A percentile compares a stretch with the other conserved stretches of the same genome.
These are phyloP conservation scores for Aspergillus sp. DNA, from an alignment of 2,329 filamentous ascomycete species.

Conservation along the genomic window DNA sequence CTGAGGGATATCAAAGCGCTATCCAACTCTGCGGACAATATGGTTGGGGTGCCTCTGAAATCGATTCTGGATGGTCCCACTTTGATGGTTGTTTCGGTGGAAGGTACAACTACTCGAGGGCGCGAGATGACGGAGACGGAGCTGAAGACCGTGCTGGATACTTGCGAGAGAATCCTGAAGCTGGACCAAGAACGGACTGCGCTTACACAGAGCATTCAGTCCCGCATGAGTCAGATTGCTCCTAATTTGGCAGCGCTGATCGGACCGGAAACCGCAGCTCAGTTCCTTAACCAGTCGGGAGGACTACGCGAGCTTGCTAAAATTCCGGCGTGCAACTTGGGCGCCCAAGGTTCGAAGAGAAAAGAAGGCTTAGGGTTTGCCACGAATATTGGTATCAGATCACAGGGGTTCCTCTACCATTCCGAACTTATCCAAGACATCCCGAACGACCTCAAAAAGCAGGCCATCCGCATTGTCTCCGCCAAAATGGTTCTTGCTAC, in stretches of 20 bases:
- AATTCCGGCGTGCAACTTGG: constrained; percentile 88
- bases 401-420: constrained; percentile 91
- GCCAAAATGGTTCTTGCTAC: constrained; percentile 94
- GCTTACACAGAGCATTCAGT: constrained; percentile 91
- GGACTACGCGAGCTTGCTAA: constrained; percentile 86
- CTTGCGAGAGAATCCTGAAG: constrained; percentile 84
- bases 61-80: constrained; percentile 83
- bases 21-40: constrained; percentile 74
- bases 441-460: constrained; percentile 81
- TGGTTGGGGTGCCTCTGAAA: constrained; percentile 71
- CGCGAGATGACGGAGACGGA: constrained; percentile 73
- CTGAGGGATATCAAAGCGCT: constrained; percentile 83
- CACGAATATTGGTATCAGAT: constrained; percentile 85
- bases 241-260: constrained; percentile 90
- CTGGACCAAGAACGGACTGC: constrained; percentile 84
- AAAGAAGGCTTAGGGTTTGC: constrained; percentile 78
- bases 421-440: constrained; percentile 85
- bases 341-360: constrained; percentile 87
- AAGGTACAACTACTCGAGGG: constrained; percentile 86
- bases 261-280: constrained; percentile 88
- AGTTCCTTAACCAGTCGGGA: constrained; percentile 92
- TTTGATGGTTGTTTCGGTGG: constrained; percentile 92
- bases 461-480: constrained; percentile 92
- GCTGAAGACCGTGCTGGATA: constrained; percentile 69
- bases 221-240: constrained; percentile 93